A percentile compares a stretch with the other conserved stretches of the same genome.
Conservation (phyloP, 371 early-diverging fungal genomes). For the Fennellomyces sp. region DNA sequence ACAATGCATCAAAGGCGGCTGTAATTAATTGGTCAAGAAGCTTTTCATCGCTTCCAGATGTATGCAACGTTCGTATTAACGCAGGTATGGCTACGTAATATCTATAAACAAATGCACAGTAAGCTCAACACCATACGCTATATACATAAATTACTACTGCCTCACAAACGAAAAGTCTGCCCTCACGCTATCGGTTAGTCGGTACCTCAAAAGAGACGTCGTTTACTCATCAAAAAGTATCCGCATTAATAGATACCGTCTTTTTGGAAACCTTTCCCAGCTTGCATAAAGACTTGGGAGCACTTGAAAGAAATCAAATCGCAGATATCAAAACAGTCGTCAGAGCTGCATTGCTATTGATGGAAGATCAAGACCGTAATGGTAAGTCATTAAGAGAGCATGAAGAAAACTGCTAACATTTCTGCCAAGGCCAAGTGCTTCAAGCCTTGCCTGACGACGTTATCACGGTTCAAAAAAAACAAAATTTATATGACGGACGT, state of each 20-base stretch:
- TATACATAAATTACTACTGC: not conserved
- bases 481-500: not conserved
- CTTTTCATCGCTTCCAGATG: conserved; percentile 8
- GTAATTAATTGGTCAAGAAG: conserved; percentile 26
- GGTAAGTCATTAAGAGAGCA: not conserved
- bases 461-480: not conserved
- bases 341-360: not conserved
- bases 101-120: not conserved
- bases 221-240: not conserved
- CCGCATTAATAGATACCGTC: not conserved
- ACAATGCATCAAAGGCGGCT: conserved; percentile 19
- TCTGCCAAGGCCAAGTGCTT: not conserved
- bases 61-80: conserved; percentile 25
- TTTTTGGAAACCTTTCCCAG: not conserved
- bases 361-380: not conserved
- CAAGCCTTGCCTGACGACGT: not conserved
- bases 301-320: too few relatives aligned
- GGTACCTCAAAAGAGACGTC: not conserved
- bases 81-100: conserved; percentile 17
- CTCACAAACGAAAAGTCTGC: not conserved
- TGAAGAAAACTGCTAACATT: not conserved
- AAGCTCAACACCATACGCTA: not conserved
- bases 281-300: not conserved
- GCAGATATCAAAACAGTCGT: not conserved
- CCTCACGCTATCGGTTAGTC: conserved; percentile 1